Conservation (phyloP, 768 basidiomycete genomes). For the Mycena floridula region DNA sequence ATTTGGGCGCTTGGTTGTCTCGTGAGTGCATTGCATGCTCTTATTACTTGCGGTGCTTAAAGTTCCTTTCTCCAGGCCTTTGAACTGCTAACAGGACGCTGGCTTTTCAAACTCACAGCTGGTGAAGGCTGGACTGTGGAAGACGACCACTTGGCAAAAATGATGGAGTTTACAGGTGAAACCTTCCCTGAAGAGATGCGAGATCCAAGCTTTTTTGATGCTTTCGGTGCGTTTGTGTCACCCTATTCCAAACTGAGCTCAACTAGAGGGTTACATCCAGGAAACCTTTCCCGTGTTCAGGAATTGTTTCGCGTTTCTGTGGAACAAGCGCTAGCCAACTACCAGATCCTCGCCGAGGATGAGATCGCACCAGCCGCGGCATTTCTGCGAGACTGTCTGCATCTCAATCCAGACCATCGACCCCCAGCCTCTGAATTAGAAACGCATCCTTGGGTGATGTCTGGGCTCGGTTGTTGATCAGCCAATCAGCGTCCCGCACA, state of each 20-base stretch:
- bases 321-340: background rate
- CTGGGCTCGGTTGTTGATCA: no score
- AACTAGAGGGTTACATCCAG: no score
- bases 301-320: background rate
- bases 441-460: background rate
- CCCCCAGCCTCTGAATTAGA: background rate
- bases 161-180: constrained; percentile 22
- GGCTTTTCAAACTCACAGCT: constrained; percentile 15
- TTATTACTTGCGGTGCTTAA: background rate
- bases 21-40: constrained; percentile 3
- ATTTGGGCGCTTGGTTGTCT: constrained; percentile 24
- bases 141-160: constrained; percentile 22
- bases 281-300: background rate
- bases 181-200: constrained; percentile 7
- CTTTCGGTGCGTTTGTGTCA: no score
- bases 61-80: constrained; percentile 9
- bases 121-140: constrained; percentile 11
- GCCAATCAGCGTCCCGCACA: no score
- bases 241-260: no score
- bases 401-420: background rate
- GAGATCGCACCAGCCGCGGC: background rate
- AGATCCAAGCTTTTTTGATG: no score
- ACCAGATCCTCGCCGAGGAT: background rate
- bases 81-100: constrained; percentile 17
- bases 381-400: background rate